Evolutionary conservation across 805 yeast species (phyloP).

Genomic region (Candida michaelii): DNA sequence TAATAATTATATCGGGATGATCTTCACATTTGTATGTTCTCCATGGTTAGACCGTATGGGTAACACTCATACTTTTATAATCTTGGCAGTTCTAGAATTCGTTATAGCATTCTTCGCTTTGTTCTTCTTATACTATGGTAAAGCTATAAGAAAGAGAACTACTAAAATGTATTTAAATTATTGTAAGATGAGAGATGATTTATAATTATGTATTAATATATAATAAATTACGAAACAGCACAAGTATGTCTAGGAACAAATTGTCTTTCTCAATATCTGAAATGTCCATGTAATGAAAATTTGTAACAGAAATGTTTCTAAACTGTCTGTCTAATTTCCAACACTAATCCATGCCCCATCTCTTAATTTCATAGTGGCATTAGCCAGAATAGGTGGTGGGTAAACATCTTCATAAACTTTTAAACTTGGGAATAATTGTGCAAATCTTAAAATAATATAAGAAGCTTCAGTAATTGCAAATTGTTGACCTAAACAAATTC

Average conservation of each 20-base stretch:
- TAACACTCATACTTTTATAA: constrained; percentile 34
- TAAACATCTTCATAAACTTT: constrained; percentile 21
- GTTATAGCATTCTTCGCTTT: constrained; percentile 29
- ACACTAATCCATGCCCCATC: constrained; percentile 18
- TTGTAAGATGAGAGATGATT: constrained; percentile 25
- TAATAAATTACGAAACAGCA: background rate
- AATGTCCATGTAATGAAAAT: no score
- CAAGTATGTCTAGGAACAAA: no score
- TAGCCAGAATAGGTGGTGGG: constrained; percentile 31
- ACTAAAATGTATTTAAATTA: constrained; percentile 32
- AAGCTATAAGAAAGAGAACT: constrained; percentile 32
- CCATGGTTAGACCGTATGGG: constrained; percentile 39
- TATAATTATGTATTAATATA: constrained; percentile 9
- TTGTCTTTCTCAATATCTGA: no score
- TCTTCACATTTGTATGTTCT: constrained; percentile 39
- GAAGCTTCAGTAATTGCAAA: constrained; percentile 57
- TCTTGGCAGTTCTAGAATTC: constrained; percentile 37
- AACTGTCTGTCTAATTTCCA: no score
- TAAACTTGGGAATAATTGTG: constrained; percentile 25
- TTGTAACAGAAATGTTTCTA: no score
- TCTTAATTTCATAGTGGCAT: constrained; percentile 28
- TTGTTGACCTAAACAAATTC: constrained; percentile 59
- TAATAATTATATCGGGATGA: constrained; percentile 38
- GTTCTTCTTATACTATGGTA: constrained; percentile 35
- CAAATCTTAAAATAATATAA: constrained; percentile 41